phyloP scores from a whole-genome alignment of 345 rosid genomes.

The Lepidium didymum region DNA sequence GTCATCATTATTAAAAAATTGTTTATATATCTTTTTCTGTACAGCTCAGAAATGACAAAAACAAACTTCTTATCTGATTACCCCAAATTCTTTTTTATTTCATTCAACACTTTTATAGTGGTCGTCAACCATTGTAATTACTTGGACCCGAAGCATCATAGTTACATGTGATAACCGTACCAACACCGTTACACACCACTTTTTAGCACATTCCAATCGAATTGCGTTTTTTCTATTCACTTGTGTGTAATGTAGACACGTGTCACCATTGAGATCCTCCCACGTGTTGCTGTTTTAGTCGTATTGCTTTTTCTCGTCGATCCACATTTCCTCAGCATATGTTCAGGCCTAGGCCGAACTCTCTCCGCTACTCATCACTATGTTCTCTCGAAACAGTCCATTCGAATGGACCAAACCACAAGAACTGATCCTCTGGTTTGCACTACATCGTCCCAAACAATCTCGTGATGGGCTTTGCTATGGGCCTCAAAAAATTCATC shows the following conservation, averaged over 20 bases:
- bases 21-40: constrained; percentile 7
- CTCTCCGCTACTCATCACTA: constrained; percentile 28
- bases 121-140: constrained; percentile 35
- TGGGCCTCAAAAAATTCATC: constrained; percentile 13
- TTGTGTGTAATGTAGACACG: constrained; percentile 26
- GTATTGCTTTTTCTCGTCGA: constrained; percentile 20
- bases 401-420: constrained; percentile 34
- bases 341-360: constrained; percentile 21
- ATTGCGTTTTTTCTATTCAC: constrained; percentile 18
- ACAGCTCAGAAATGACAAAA: constrained; percentile 25
- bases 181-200: constrained; percentile 44
- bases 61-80: neutral
- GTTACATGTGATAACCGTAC: constrained; percentile 50
- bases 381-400: constrained; percentile 35
- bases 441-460: constrained; percentile 30
- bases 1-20: constrained; percentile 15
- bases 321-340: constrained; percentile 32
- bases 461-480: constrained; percentile 1
- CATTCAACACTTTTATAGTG: constrained; percentile 16
- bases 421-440: constrained; percentile 9
- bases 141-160: constrained; percentile 37
- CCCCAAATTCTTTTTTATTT: neutral
- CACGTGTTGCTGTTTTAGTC: constrained; percentile 27
- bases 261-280: constrained; percentile 16
- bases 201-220: constrained; percentile 41